Base-by-base conservation (phyloP, 345 rosid genomes). In the Euphorbia lathyris region DNA sequence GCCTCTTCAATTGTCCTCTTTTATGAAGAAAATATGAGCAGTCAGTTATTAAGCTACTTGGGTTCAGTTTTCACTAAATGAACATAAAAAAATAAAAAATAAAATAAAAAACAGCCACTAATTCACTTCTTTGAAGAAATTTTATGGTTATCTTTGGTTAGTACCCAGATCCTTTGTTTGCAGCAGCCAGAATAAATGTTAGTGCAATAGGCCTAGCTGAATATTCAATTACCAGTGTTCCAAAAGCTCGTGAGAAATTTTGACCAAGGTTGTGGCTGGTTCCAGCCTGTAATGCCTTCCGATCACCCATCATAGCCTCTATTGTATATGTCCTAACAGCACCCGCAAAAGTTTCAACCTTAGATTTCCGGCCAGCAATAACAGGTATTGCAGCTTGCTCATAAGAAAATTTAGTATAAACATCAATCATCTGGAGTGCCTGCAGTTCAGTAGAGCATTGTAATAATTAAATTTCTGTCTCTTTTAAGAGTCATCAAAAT, bases 231-330 rank as follows among this genome's bases (percentile, higher is more conserved):
- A 88, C 96, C 93, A 84, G 95, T 36, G 96, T 91, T 77, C 83
- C 92, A 77, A 94, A 94, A 48, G 97, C 93, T 76, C 82, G 86
- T 68, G 96, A 91, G 76, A 94, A 94, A 81, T 91, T 94, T 63
- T 91, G 97, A 64, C 96, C 96, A 71, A 91, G 87, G 79, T 88
- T 90, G 83, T 95, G 97, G 81, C 97, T 88, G 22, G 96, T 95
- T 64, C 97, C 99, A 75, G 99, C 93, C 70, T 90, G 97, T 79
- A 90, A 81, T 52, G 97, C 99, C 77, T 90, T 95, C 51, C 84
- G 82, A 80, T 95, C 99, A 73, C 97, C 99, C 97, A 95, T 95
- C 99, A 95, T 91, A 81, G 96, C 99, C 84, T 95, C 99, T 79
- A 95, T 91, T 25, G 97, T 95, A 71, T 88, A 90, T 16, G 97